Evolutionary conservation across 2,329 filamentous ascomycete genomes (phyloP).

Genomic region (Monosporascus sp.): DNA sequence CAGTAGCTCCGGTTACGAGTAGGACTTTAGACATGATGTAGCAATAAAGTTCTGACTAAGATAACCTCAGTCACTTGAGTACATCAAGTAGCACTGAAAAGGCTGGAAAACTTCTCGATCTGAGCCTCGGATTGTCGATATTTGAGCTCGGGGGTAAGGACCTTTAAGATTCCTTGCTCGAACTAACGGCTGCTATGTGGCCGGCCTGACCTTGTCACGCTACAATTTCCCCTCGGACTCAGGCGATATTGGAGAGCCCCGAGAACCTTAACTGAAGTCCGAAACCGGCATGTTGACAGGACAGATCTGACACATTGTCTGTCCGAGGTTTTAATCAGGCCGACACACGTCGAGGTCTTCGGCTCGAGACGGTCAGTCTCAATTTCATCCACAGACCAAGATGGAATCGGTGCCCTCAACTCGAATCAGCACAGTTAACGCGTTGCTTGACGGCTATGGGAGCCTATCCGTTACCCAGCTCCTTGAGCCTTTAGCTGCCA

Average conservation of each 20-base stretch:
- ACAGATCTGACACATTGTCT: too few relatives aligned
- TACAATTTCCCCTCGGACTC: too few relatives aligned
- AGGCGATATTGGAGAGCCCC: background rate
- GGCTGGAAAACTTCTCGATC: too few relatives aligned
- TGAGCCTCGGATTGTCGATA: too few relatives aligned
- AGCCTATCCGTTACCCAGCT: constrained; percentile 34
- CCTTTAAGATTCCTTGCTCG: too few relatives aligned
- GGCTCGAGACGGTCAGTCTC: too few relatives aligned
- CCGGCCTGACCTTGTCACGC: too few relatives aligned
- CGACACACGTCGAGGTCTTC: background rate
- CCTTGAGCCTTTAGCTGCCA: constrained; percentile 25
- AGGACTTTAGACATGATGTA: constrained; percentile 27
- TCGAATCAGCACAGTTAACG: constrained; percentile 9
- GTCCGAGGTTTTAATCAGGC: too few relatives aligned
- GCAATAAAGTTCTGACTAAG: background rate
- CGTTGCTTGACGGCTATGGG: constrained; percentile 32
- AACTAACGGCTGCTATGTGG: too few relatives aligned
- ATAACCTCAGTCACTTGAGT: background rate
- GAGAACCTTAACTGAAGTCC: background rate
- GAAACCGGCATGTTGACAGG: background rate
- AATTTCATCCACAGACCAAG: background rate
- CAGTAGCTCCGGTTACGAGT: constrained; percentile 42
- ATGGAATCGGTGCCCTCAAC: constrained; percentile 9
- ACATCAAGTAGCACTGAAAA: background rate
- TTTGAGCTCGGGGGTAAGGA: too few relatives aligned